These are phyloP conservation scores for Dothistroma septosporum DNA, from an alignment of 2,329 filamentous ascomycete genomes.

Conservation along the genomic window DNA sequence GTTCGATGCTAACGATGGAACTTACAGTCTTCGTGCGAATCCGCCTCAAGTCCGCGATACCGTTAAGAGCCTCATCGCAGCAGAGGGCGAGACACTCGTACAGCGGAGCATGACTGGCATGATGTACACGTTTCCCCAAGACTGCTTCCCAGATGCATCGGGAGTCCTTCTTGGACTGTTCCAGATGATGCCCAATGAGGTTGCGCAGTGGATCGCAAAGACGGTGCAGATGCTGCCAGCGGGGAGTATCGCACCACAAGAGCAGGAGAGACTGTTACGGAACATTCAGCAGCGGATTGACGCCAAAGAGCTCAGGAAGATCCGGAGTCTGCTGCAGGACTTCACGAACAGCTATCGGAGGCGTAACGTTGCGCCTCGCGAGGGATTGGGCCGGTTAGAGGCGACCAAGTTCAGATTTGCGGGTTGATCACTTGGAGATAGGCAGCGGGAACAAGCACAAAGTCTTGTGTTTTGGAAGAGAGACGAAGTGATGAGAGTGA, in stretches of 20 bases:
- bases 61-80: conserved; percentile 66
- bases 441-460: neutral
- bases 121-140: conserved; percentile 98
- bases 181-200: conserved; percentile 75
- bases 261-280: conserved; percentile 73
- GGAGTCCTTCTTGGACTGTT: conserved; percentile 88
- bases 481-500: neutral
- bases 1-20: conserved; percentile 51
- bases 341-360: conserved; percentile 93
- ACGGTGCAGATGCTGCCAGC: conserved; percentile 80
- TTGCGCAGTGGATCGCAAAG: conserved; percentile 73
- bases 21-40: conserved; percentile 49
- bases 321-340: conserved; percentile 82
- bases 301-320: conserved; percentile 67
- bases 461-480: no score
- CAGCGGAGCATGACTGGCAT: conserved; percentile 92
- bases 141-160: conserved; percentile 92
- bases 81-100: conserved; percentile 68
- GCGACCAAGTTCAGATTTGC: conserved; percentile 79
- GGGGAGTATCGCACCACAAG: conserved; percentile 73
- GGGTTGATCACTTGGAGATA: conserved; percentile 22
- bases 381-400: conserved; percentile 83
- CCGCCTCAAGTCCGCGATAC: conserved; percentile 66
- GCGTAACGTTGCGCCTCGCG: conserved; percentile 89
- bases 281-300: conserved; percentile 74